Conservation (phyloP, 441 rosid species). For the Populus hybrid region DNA sequence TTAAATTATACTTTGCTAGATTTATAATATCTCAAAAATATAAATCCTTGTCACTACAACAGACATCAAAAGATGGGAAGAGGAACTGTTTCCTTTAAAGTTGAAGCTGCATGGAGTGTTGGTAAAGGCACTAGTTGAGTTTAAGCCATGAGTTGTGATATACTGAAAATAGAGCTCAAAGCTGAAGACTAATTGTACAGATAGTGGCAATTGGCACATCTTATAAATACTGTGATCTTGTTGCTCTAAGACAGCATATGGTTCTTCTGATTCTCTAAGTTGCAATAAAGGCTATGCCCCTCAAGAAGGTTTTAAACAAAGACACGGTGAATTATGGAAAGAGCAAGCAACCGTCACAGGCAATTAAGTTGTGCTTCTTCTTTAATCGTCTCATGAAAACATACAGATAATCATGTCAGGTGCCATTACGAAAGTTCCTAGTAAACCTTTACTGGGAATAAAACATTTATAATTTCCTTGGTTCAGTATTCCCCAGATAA, state of each 20-base stretch:
- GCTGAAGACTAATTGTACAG: neutral
- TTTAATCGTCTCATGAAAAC: neutral
- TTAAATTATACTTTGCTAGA: neutral
- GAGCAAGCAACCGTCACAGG: neutral
- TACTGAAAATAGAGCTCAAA: neutral
- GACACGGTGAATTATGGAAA: neutral
- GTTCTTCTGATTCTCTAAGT: neutral
- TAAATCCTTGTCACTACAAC: neutral
- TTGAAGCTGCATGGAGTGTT: neutral
- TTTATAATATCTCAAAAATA: neutral
- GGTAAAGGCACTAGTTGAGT: neutral
- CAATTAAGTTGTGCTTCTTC: neutral
- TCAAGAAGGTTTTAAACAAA: neutral
- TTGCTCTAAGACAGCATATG: neutral
- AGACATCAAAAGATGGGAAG: neutral
- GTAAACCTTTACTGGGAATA: neutral
- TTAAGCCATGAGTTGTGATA: neutral
- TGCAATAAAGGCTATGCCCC: neutral
- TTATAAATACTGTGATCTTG: neutral
- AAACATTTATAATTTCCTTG: slow-evolving; percentile 51
- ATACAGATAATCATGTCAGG: neutral
- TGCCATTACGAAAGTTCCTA: neutral
- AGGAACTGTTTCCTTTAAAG: neutral
- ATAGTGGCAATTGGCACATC: neutral
- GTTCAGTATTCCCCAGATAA: slow-evolving; percentile 80